Conservation (phyloP, 768 basidiomycete genomes). For the Tylopilus rubrobrunneus region DNA sequence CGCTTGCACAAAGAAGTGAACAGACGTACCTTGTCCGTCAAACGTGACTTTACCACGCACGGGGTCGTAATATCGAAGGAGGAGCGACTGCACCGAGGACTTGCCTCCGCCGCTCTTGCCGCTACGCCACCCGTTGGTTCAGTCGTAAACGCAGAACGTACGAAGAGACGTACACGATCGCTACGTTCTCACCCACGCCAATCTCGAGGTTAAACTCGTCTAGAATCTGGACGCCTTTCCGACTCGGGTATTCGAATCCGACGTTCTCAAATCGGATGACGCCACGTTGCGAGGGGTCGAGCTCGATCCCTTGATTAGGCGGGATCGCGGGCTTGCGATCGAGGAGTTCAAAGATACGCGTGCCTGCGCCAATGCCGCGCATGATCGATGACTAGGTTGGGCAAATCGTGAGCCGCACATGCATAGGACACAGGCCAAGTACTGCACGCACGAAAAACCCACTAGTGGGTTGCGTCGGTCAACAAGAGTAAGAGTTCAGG, state of each 20-base stretch:
- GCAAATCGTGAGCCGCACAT: neutral
- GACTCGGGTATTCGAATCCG: conserved; percentile 85
- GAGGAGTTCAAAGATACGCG: conserved; percentile 90
- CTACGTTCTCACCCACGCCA: conserved; percentile 81
- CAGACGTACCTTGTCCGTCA: conserved; percentile 69
- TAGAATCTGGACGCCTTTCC: conserved; percentile 75
- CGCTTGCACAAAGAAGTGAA: neutral
- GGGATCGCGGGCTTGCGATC: conserved; percentile 76
- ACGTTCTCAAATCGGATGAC: conserved; percentile 79
- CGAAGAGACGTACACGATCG: conserved; percentile 72
- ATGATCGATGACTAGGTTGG: conserved; percentile 78
- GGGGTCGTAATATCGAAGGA: conserved; percentile 88
- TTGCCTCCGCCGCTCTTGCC: conserved; percentile 95
- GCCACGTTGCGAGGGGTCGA: conserved; percentile 59
- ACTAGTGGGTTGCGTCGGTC: conserved; percentile 19
- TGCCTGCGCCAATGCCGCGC: conserved; percentile 93
- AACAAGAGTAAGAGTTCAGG: neutral
- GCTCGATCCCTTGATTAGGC: conserved; percentile 53
- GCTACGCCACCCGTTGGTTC: conserved; percentile 34
- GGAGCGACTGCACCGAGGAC: conserved; percentile 83
- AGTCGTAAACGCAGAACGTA: neutral
- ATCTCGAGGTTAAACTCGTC: conserved; percentile 81
- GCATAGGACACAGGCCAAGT: neutral
- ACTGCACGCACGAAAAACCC: conserved; percentile 36
- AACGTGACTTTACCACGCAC: conserved; percentile 77